Percentiles rank a stretch among this genome's conserved stretches.
Conservation (phyloP, 306 rosid genomes). For the Sesbania bispinosa region DNA sequence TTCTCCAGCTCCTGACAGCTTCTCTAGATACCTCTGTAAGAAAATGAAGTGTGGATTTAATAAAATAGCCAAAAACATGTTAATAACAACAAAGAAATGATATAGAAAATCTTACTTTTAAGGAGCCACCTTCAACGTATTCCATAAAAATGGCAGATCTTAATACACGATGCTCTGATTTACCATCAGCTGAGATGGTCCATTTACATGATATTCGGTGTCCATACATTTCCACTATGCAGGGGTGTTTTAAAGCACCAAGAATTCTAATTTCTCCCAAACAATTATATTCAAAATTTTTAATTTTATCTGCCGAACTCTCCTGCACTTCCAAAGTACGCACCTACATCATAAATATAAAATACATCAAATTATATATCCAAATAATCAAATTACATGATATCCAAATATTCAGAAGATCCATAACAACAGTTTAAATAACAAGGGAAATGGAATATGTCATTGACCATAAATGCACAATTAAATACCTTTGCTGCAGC, state of each 20-base stretch:
- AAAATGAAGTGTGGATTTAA: slow-evolving; percentile 13
- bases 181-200: slow-evolving; percentile 68
- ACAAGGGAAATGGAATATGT: background rate
- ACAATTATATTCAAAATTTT: slow-evolving; percentile 73
- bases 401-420: no score
- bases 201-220: slow-evolving; percentile 82
- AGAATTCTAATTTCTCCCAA: slow-evolving; percentile 94
- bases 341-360: slow-evolving; percentile 47
- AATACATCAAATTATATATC: background rate
- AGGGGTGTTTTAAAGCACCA: slow-evolving; percentile 75
- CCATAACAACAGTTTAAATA: background rate
- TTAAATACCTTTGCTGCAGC: slow-evolving; percentile 86
- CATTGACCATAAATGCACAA: background rate
- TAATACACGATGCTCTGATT: slow-evolving; percentile 52
- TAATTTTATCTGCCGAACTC: slow-evolving; percentile 53
- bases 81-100: background rate
- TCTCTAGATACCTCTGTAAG: slow-evolving; percentile 61
- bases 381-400: no score
- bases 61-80: background rate
- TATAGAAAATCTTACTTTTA: slow-evolving; percentile 54
- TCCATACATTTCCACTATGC: slow-evolving; percentile 91
- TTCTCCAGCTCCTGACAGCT: slow-evolving; percentile 68
- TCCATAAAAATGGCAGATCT: slow-evolving; percentile 84
- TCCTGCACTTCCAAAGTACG: slow-evolving; percentile 60
- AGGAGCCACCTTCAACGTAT: slow-evolving; percentile 79